phyloP scores from a whole-genome alignment of 202 grass and related monocot species.

The Tripidium arundinaceum region DNA sequence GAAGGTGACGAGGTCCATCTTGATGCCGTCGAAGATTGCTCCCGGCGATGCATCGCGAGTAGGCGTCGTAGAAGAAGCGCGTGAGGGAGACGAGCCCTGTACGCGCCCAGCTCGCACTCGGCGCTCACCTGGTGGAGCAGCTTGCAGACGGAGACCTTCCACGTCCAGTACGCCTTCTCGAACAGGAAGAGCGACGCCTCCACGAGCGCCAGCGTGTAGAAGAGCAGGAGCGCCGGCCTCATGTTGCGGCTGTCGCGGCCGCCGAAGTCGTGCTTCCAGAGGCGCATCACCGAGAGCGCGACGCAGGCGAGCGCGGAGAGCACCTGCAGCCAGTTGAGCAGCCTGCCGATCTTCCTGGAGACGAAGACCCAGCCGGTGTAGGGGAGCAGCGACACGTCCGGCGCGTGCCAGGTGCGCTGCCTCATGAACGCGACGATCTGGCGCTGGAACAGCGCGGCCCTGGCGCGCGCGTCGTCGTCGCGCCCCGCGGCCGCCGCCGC shows the following conservation, averaged over 20 bases:
- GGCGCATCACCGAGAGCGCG: conserved; percentile 45
- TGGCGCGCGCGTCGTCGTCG: background rate
- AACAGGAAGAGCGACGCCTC: conserved; percentile 8
- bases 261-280: conserved; percentile 34
- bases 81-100: conserved; percentile 4
- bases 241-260: background rate
- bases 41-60: background rate
- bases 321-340: conserved; percentile 50
- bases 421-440: conserved; percentile 25
- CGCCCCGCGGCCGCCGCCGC: background rate
- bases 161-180: conserved; percentile 6
- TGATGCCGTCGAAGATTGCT: conserved; percentile 28
- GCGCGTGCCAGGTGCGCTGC: conserved; percentile 30
- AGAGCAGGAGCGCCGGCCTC: conserved; percentile 49
- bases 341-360: conserved; percentile 40
- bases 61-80: conserved; percentile 23
- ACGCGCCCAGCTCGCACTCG: background rate
- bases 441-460: conserved; percentile 24
- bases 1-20: conserved; percentile 32
- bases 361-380: conserved; percentile 38
- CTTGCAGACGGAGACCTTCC: background rate
- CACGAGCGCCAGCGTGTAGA: conserved; percentile 46
- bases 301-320: conserved; percentile 47
- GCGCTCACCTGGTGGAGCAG: background rate
- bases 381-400: background rate